Conservation (phyloP, 2,329 filamentous ascomycete genomes). For the Ophiostoma populinum region DNA sequence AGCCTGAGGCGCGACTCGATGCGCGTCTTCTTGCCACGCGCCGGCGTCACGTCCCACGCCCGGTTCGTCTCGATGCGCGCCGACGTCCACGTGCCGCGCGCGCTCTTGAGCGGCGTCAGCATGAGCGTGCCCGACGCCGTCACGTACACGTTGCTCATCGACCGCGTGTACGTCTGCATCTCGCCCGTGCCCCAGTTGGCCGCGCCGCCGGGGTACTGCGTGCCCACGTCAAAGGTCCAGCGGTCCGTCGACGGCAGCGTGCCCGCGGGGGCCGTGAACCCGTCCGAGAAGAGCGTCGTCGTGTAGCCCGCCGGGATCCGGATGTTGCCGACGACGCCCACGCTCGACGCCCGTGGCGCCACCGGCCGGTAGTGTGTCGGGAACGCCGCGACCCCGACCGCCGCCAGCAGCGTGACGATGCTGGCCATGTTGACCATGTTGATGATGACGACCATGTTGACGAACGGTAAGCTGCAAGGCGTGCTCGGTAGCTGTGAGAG, state of each 20-base stretch:
- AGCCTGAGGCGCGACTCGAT: slow-evolving; percentile 23
- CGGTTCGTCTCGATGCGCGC: slow-evolving; percentile 24
- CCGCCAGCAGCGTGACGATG: slow-evolving; percentile 5
- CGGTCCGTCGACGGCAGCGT: slow-evolving; percentile 21
- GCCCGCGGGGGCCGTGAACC: slow-evolving; percentile 16
- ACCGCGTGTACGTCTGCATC: slow-evolving; percentile 26
- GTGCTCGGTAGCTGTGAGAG: neutral
- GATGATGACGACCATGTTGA: slow-evolving; percentile 2
- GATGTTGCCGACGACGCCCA: slow-evolving; percentile 7
- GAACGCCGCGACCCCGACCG: slow-evolving; percentile 4
- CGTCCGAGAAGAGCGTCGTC: slow-evolving; percentile 12
- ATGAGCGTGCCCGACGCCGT: slow-evolving; percentile 20
- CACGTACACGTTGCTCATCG: slow-evolving; percentile 23
- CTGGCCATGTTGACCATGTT: neutral
- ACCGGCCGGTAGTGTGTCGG: slow-evolving; percentile 5
- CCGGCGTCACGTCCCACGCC: slow-evolving; percentile 19
- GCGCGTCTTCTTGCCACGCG: slow-evolving; percentile 18
- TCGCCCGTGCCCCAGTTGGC: slow-evolving; percentile 32
- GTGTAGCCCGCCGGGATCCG: slow-evolving; percentile 16
- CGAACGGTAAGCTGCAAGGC: neutral
- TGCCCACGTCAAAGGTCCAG: slow-evolving; percentile 28
- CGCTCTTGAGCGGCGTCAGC: slow-evolving; percentile 17
- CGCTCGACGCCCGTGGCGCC: slow-evolving; percentile 4
- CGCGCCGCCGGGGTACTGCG: slow-evolving; percentile 27
- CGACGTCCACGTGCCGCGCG: slow-evolving; percentile 22